Conservation (phyloP, 2,329 filamentous ascomycete genomes). For the Pseudogymnoascus sp. region DNA sequence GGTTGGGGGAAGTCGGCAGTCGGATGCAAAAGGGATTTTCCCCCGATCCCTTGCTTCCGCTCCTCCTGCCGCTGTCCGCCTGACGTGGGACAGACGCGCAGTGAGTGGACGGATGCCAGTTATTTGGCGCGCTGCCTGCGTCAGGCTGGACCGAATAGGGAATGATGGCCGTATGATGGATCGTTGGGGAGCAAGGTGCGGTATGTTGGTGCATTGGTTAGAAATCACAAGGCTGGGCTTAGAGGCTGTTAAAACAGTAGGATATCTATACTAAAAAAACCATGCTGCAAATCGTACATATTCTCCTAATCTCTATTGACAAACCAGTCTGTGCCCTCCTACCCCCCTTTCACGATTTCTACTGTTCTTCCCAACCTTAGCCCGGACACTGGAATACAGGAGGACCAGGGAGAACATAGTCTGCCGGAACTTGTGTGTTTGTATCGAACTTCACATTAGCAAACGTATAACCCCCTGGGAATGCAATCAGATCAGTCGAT, state of each 20-base stretch:
- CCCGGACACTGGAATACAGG: not conserved
- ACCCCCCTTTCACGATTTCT: not conserved
- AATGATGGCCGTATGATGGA: not conserved
- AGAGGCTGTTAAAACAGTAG: not conserved
- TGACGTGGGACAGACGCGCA: not conserved
- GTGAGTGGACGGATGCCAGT: not conserved
- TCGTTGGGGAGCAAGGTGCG: not conserved
- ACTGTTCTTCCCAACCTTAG: not conserved
- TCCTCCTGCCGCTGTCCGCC: not conserved
- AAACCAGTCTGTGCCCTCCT: not conserved
- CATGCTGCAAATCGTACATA: not conserved
- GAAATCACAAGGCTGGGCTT: not conserved
- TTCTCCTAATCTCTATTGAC: not conserved
- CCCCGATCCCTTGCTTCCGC: not conserved
- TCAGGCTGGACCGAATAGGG: not conserved
- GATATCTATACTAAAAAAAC: not conserved
- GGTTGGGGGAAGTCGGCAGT: not conserved
- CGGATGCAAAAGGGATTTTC: not conserved
- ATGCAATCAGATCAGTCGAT: constrained; percentile 3
- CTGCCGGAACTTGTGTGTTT: not conserved
- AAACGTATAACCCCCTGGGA: constrained; percentile 10
- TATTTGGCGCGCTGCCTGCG: not conserved
- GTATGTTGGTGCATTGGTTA: not conserved
- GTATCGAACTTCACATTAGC: not conserved
- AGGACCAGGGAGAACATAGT: not conserved